Conservation (phyloP, 441 rosid species). For the Jatropha podagrica region DNA sequence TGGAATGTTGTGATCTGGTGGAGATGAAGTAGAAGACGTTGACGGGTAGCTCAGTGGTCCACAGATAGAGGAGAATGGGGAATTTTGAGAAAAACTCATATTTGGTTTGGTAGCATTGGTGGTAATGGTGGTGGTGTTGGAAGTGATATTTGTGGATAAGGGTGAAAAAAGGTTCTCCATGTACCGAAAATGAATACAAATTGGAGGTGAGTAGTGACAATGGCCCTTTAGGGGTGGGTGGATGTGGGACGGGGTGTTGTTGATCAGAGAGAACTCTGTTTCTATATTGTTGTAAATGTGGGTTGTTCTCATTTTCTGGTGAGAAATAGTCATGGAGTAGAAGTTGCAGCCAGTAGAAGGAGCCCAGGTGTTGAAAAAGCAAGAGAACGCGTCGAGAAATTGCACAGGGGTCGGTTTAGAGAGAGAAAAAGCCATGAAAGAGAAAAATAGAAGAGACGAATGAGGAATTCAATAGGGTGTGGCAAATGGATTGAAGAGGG, state of each 20-base stretch:
- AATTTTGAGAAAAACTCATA: conserved; percentile 28
- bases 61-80: conserved; percentile 15
- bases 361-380: conserved; percentile 37
- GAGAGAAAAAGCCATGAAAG: conserved; percentile 30
- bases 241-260: not conserved
- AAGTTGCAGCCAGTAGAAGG: conserved; percentile 33
- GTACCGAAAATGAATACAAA: conserved; percentile 21
- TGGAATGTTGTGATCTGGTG: conserved; percentile 19
- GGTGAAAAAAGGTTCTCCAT: conserved; percentile 47
- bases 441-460: conserved; percentile 22
- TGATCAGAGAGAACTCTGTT: conserved; percentile 15
- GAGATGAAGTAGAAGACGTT: conserved; percentile 24
- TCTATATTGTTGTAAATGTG: not conserved
- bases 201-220: conserved; percentile 8
- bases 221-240: not conserved
- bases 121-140: conserved; percentile 14
- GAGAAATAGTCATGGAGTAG: conserved; percentile 25
- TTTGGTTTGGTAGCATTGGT: conserved; percentile 9
- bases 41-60: conserved; percentile 20
- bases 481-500: conserved; percentile 19
- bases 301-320: conserved; percentile 14
- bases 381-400: conserved; percentile 34
- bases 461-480: conserved; percentile 10
- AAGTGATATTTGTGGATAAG: conserved; percentile 21
- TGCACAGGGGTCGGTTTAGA: conserved; percentile 21